These are phyloP conservation scores for Candida sanyiensis DNA, from an alignment of 805 yeast species.

Conservation along the genomic window DNA sequence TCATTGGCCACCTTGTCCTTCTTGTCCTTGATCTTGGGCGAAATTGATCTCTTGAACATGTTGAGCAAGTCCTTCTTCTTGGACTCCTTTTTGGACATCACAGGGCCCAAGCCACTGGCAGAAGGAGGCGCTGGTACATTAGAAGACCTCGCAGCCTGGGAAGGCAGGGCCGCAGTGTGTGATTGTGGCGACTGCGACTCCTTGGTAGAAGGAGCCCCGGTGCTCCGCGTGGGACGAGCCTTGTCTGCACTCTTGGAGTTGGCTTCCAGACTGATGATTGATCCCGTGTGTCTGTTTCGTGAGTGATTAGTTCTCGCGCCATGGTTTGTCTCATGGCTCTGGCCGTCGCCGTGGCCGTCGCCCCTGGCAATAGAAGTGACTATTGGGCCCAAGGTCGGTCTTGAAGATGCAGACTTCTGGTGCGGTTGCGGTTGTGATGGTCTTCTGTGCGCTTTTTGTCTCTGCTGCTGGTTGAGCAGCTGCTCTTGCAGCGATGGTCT, in stretches of 20 bases:
- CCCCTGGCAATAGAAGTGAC: background rate
- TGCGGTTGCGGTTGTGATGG: slow-evolving; percentile 2
- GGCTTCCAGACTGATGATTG: slow-evolving; percentile 15
- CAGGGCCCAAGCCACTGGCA: background rate
- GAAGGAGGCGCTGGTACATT: slow-evolving; percentile 1
- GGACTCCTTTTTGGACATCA: slow-evolving; percentile 12
- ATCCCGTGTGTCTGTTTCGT: slow-evolving; percentile 31
- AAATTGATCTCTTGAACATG: slow-evolving; percentile 23
- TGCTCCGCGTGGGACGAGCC: too few relatives aligned
- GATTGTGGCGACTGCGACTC: background rate
- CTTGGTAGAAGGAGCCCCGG: background rate
- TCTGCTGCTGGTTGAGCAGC: slow-evolving; percentile 1
- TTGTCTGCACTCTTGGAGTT: too few relatives aligned
- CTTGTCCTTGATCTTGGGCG: slow-evolving; percentile 17
- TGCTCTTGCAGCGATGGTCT: slow-evolving; percentile 6
- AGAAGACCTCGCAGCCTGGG: background rate
- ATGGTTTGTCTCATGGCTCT: background rate
- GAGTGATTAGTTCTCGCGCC: slow-evolving; percentile 29
- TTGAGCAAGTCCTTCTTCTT: slow-evolving; percentile 24
- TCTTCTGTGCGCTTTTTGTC: slow-evolving; percentile 5
- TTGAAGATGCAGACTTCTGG: background rate
- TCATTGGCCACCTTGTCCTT: slow-evolving; percentile 10
- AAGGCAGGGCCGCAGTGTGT: background rate
- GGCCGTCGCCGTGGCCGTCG: background rate
- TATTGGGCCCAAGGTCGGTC: background rate